Conservation (phyloP, 83 land plant species). For the Thuja plicata region DNA sequence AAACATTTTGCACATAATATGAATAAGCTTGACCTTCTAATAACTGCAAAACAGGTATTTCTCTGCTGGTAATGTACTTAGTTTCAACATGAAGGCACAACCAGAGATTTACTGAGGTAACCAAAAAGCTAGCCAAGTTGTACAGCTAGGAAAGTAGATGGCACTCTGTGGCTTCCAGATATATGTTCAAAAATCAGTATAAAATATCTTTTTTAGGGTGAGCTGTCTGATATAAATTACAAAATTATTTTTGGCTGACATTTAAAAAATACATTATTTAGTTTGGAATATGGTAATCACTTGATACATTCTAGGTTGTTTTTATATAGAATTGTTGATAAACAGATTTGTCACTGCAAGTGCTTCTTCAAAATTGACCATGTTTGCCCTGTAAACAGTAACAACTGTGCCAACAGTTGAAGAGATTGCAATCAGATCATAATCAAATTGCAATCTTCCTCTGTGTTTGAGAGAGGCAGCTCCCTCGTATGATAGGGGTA, state of each 20-base stretch:
- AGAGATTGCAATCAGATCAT: no score
- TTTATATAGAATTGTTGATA: no score
- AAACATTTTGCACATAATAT: not conserved
- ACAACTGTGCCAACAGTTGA: no score
- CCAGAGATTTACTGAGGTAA: not conserved
- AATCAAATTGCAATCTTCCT: no score
- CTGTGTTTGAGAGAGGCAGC: no score
- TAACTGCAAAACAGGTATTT: not conserved
- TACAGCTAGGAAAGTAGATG: not conserved
- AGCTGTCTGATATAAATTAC: not conserved
- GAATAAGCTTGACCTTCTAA: not conserved
- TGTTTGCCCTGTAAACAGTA: no score
- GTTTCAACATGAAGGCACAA: not conserved
- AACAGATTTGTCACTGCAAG: no score
- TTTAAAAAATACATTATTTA: not conserved
- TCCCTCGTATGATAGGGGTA: no score
- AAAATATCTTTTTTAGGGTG: not conserved
- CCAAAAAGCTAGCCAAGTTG: not conserved
- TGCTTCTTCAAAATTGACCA: no score
- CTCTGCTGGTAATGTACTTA: not conserved
- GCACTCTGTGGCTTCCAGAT: not conserved
- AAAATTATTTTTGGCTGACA: not conserved
- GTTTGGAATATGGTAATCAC: not conserved
- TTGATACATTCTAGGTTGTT: not conserved
- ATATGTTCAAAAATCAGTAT: not conserved